These are phyloP conservation scores for Aphanomyces astaci DNA, from an alignment of 352 stramenopile genomes.

Conservation along the genomic window DNA sequence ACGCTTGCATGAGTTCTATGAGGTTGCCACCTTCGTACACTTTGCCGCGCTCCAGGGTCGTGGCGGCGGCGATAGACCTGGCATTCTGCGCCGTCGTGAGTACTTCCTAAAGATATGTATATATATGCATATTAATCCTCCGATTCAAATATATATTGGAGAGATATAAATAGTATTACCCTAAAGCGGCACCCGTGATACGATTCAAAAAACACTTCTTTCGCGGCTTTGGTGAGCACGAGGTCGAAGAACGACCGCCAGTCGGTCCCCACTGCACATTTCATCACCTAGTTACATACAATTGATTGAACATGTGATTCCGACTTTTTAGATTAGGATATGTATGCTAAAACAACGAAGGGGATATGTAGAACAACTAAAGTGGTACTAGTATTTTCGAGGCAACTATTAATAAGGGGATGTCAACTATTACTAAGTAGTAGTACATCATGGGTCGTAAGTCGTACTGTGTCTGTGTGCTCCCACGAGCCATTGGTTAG, in stretches of 20 bases:
- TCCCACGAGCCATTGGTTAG: constrained; percentile 48
- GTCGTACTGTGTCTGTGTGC: constrained; percentile 36
- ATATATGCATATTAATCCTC: too few relatives aligned
- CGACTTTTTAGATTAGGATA: too few relatives aligned
- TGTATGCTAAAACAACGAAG: too few relatives aligned
- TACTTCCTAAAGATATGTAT: constrained; percentile 30
- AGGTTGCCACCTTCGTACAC: constrained; percentile 45
- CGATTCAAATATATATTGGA: background rate
- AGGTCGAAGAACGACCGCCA: constrained; percentile 43
- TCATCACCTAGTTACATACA: constrained; percentile 31
- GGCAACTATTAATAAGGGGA: too few relatives aligned
- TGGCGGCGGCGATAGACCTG: constrained; percentile 25
- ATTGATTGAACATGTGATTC: background rate
- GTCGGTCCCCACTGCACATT: constrained; percentile 39
- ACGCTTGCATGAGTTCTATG: constrained; percentile 28
- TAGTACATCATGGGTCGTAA: too few relatives aligned
- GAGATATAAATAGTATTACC: constrained; percentile 18
- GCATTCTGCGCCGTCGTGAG: constrained; percentile 22
- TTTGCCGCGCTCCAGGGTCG: constrained; percentile 30
- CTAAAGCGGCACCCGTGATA: constrained; percentile 41
- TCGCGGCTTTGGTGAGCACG: constrained; percentile 42
- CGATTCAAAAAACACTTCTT: constrained; percentile 49
- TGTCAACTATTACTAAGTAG: too few relatives aligned
- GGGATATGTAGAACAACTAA: too few relatives aligned
- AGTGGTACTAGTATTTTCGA: too few relatives aligned